Base-by-base conservation (phyloP, 2,329 filamentous ascomycete genomes). In the Whalleya microplaca region DNA sequence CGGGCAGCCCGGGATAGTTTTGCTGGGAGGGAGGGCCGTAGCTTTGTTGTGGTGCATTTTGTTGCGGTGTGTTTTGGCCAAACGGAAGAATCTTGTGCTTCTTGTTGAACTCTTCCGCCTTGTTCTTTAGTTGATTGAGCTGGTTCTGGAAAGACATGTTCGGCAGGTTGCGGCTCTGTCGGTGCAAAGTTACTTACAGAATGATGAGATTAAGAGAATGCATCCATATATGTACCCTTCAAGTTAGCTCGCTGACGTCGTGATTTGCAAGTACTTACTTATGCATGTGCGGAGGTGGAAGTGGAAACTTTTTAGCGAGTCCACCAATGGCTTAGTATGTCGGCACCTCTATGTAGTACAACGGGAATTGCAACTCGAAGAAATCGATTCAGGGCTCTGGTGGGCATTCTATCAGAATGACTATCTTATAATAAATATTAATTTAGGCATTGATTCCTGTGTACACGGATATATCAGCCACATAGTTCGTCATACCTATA, bases 91-190 rank as follows among this genome's bases (percentile, higher is more conserved):
- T 18, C 21, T 67, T 59, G 7, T 70, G 65, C 47, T 72, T 71
- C 37, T 58, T 66, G 45, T 73, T 69, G 41, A 76, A 51, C 50
- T 66, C 66, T 8, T 77, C 72, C 27, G 75, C 69, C 45, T 78
- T 73, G 41, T 69, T 67, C 62, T 76, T 78, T 27, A 76, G 53
- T 16, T 69, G 65, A 51, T 76, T 73, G 5, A 78, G 62, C n/a
- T 72, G 66, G 32, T 75, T 70, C 20, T 46, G 29, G 43, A 67
- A 64, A n/a, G 65, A 62, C 65, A 67, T 67, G 21, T 2, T 66
- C 20, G 43, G 27, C 27, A 29, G 12, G 27, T 6, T 29, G 5
- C 5, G 12, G 5, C 12, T 29, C 12, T 12, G 27, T 29, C 12
- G 6, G 12, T 37, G 14, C 14, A 12, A 37, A 16, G 3, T 37